Evolutionary conservation across 2,329 filamentous ascomycete species (phyloP), one percentile per base, ranked within the genome.

Genomic region (Dendrostoma leiphaemia): DNA sequence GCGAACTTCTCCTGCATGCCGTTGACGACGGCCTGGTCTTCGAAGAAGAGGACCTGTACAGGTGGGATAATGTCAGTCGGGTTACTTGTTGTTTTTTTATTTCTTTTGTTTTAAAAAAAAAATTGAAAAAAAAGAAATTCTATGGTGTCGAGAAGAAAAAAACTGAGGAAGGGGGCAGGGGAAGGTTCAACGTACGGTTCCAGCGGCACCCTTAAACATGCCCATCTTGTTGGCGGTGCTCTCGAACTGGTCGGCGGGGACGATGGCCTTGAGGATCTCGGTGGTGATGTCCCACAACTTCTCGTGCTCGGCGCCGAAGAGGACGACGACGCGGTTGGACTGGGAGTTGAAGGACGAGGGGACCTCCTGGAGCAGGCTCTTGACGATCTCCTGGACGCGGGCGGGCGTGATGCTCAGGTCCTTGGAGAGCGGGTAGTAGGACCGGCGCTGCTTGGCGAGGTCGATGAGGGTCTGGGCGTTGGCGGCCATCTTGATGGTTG

Each of bases 271-370:
- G 55, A 93, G 78, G 50, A 80, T 73, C 26, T 86, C 83, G 57
- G 76, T 72, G 52, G 84, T 80, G 56, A 91, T 78, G 68, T 90
- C 86, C 93, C 92, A 97, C 63, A 96, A 84, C 75, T 89, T 88
- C 64, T 91, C 85, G 77, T 97, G 92, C 71, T 96, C 89, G 59
- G 81, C 82, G 65, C 88, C 86, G 65, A 94, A 80, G 51, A 97
- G 83, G 48, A 96, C 81, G 45, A 96, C 81, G 55, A 88, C 74
- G 56, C 92, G 86, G 62, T 89, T 88, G 62, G 85, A 85, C 77
- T 96, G 92, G 38, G 85, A 89, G 84, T 97, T 96, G 86, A 96
- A 97, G 60, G 86, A 85, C 49, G 83, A 88, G 38, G 92, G 92
- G 2, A 87, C 79, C 69, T 91, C 79, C 56, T 83, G 76, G 62